A percentile compares a stretch with the other conserved stretches of the same genome.
These are phyloP conservation scores for Syzygium aqueum DNA, from an alignment of 345 rosid species.

Conservation along the genomic window DNA sequence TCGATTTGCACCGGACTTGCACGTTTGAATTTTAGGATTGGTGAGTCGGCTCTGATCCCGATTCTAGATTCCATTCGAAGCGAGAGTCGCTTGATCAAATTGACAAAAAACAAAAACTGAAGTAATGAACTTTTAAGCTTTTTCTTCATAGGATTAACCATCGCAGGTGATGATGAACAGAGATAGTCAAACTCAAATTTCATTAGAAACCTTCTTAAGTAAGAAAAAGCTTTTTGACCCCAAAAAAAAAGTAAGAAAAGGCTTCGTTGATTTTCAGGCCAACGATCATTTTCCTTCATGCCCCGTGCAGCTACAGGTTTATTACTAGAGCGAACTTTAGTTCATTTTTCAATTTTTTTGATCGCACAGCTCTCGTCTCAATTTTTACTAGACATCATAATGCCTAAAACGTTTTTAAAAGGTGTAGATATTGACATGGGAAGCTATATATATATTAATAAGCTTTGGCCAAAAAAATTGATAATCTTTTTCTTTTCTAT, in stretches of 20 bases:
- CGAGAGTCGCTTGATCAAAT: no score
- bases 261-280: neutral
- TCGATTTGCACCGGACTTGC: no score
- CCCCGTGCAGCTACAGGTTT: neutral
- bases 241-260: no score
- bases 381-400: neutral
- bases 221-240: neutral
- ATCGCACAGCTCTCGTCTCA: fast-evolving
- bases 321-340: fast-evolving
- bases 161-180: neutral
- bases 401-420: neutral
- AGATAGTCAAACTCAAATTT: neutral
- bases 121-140: no score
- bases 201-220: neutral
- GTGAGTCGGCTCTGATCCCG: no score
- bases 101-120: no score
- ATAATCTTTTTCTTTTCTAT: neutral
- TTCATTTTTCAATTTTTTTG: neutral
- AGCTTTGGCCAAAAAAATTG: neutral
- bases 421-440: neutral
- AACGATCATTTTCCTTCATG: neutral
- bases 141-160: no score
- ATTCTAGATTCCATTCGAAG: no score
- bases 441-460: neutral
- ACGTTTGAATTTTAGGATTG: no score